Evolutionary conservation across 352 stramenopile species (phyloP), one percentile per base, ranked within the genome.

Genomic region (Phytophthora ramorum): DNA sequence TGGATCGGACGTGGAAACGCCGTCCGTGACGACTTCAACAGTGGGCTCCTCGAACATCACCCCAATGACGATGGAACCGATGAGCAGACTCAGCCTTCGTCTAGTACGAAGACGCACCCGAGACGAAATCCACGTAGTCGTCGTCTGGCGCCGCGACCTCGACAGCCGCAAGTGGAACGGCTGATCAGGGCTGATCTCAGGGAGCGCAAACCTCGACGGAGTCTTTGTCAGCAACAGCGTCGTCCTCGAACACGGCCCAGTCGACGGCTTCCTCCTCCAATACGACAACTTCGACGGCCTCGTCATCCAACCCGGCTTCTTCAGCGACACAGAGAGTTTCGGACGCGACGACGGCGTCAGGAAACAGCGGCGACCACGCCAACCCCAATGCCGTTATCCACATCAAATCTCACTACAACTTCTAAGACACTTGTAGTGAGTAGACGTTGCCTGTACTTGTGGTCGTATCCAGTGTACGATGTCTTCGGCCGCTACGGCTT

Each of bases 371-470:
- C 16, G 24, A 9, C 1, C 44, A 50, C 44, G 44, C 44, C 17
- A 24, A 60, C 24, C 43, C 59, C 3, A 22, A 24, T 32, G 19
- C 40, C 17, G 69, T 76, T 26, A 51, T 66, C 13, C 49, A 69
- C 57, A 63, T 69, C 8, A 70, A 64, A 30, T 32, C 24, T 3
- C 45, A 41, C 30, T 70, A 70, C 40, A 50, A 67, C 30, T 67
- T 61, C 34, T 67, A 61, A 43, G 43, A n/a, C n/a, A n/a, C n/a
- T n/a, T 30, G 43, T 44, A 20, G 16, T 14, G 7, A 17, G 9
- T 44, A 44, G 37, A 44, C 10, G 13, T 13, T 44, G n/a, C 37
- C 5, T 44, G 37, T 44, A 44, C 1, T 17, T 16, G 37, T 44
- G 9, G 37, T 3, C n/a, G 37, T 44, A n/a, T 34, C 4, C 28